Percentiles rank a stretch among this genome's conserved stretches.
Conservation (phyloP, 176 grass and related monocot species). For the Lolium multiflorum region DNA sequence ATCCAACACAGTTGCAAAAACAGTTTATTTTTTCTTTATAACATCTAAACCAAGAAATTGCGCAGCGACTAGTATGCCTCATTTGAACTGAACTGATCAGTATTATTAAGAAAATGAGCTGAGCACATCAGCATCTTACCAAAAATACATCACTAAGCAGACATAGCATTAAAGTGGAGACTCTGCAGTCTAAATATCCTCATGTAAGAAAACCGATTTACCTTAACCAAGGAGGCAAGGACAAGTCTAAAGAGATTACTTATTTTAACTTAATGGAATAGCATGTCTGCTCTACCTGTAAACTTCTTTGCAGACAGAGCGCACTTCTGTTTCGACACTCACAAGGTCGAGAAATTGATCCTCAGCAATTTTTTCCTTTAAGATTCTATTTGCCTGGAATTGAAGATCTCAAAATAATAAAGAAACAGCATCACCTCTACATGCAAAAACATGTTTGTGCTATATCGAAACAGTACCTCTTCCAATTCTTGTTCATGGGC, state of each 20-base stretch:
- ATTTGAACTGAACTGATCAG: slow-evolving; percentile 18
- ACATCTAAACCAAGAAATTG: background rate
- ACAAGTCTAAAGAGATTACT: slow-evolving; percentile 15
- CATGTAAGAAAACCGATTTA: background rate
- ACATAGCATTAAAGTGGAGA: background rate
- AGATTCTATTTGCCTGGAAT: slow-evolving; percentile 86
- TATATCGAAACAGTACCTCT: slow-evolving; percentile 64
- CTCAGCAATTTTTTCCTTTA: slow-evolving; percentile 76
- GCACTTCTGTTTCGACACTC: slow-evolving; percentile 87
- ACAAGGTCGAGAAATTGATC: slow-evolving; percentile 96
- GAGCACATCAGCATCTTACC: background rate
- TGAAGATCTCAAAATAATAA: slow-evolving; percentile 30
- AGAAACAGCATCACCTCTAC: slow-evolving; percentile 36
- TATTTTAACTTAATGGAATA: slow-evolving; percentile 34
- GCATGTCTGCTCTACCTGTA: slow-evolving; percentile 68
- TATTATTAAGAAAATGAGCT: slow-evolving; percentile 30
- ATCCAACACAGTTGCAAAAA: background rate
- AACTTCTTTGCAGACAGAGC: slow-evolving; percentile 84
- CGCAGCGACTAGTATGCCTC: background rate
- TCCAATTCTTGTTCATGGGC: slow-evolving; percentile 90
- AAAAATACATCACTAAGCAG: slow-evolving; percentile 27
- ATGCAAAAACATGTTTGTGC: slow-evolving; percentile 31
- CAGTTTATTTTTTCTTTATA: background rate
- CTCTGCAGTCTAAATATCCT: background rate
- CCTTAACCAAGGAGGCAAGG: slow-evolving; percentile 28